Evolutionary conservation across 768 basidiomycete genomes (phyloP), one percentile per base, ranked within the genome.

Genomic region (Crucibulum laeve): DNA sequence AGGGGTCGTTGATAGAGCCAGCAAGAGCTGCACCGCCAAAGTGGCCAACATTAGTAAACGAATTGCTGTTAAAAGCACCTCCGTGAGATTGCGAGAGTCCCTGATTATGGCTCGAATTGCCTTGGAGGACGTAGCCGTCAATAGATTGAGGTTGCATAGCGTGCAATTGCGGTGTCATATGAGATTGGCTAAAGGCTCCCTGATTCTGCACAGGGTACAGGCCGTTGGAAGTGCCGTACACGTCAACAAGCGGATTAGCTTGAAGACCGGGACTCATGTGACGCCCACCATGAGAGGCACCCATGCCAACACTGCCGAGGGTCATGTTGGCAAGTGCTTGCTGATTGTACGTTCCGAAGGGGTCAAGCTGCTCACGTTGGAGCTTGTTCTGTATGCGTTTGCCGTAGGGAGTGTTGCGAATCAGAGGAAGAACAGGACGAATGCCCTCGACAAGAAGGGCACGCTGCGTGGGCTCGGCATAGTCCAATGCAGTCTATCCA

Each of bases 381-480:
- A 98, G 72, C 69, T 97, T 97, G 73, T 93, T 94, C 66, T 97
- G 95, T 57, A 99, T 99, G 34, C 96, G 85, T 73, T 99, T 99
- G 54, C 96, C 96, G 55, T 99, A 99, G 5, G 96, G 96, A 7
- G 96, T 99, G 68, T 99, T 99, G 57, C 96, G 88, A 59, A 99
- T 99, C 55, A 97, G 77, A 2, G 96, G 96, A 19, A 99, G 77
- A 48, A 98, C 92, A n/a, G 96, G 96, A 39, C 96, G 87, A 61
- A 99, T 99, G 53, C 91, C 91, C 58, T 98, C 95, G 15, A 99
- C 91, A 19, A 99, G 83, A 49, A 93, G 76, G 4, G 85, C 81
- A 46, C 96, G 86, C 63, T 99, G 96, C 17, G 64, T 73, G n/a
- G 93, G 87, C 55, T 98, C 96, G 25, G 96, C 93, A 52, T 98